Base-by-base conservation (phyloP, 1,139 yeast genomes). In the Blastobotrys raffinosifermentans region DNA sequence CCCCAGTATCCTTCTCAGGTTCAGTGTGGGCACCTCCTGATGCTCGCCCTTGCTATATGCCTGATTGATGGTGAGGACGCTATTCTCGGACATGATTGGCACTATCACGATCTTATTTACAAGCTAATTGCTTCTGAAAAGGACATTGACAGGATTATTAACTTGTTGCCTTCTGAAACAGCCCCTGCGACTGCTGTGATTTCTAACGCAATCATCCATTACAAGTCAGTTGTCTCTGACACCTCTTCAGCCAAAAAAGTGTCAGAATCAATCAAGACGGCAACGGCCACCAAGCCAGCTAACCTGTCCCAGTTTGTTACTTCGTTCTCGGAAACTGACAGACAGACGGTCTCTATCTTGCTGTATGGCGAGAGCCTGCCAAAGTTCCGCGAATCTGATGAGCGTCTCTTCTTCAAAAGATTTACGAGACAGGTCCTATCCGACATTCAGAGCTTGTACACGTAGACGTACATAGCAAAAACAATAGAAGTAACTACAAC, bases 31-130 rank as follows among this genome's bases (percentile, higher is more conserved):
- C 51, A 48, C 4, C 37, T 53, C 23, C 43, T 54, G 1, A 43
- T 51, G 9, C 44, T 49, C 4, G 46, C 52, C 5, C 34, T 63
- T 3, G 60, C 64, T 1, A 45, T 57, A 5, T 47, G 56, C 21
- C 41, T 60, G 25, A 49, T 63, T 3, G 52, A 56, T 22, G 66
- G 67, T 4, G 65, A 59, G 29, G 27, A 39, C 26, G 37, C 50
- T 2, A 49, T 60, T 29, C 42, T 63, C 6, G 48, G 56, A 4
- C 49, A 45, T 9, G 50, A 55, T 4, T 51, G 50, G 13, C 60
- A 60, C 38, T 60, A 63, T 48, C 57, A 57, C 35, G 61, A 57
- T 29, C 47, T 65, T 31, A 48, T 64, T 33, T 59, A 60, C 45
- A 56, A 54, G 37, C 39, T 61, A 1, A 50, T 64, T 13, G 58